Evolutionary conservation across 768 basidiomycete species (phyloP), one percentile per base, ranked within the genome.

Genomic region (Boletus tomentosulus): DNA sequence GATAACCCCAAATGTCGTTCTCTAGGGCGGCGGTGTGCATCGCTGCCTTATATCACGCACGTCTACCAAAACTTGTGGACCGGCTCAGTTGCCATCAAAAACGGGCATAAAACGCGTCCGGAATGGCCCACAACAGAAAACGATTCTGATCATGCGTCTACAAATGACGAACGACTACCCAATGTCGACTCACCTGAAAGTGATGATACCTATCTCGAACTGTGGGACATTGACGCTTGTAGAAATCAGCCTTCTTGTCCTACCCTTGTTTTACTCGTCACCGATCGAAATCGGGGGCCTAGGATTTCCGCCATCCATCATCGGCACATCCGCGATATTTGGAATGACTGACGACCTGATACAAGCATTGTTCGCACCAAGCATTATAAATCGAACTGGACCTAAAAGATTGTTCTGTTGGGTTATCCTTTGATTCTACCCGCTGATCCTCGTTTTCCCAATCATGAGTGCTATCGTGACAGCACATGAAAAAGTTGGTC

Each of bases 191-290:
- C 56, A 76, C 25, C 7, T 64, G 35, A 62, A 34, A 22, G 71
- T 83, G 50, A 51, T 76, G 45, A 61, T 80, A 41, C 68, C 76
- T 25, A 62, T 78, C 30, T 49, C 59, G 42, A 79, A 76, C 55
- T 79, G 78, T 58, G 69, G 66, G 38, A 57, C 63, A 6, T 65
- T 80, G 12, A 68, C 69, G 3, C 71, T 82, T 16, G 57, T 77
- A 8, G 75, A 79, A 31, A 73, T 77, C 27, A 60, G 70, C 8
- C 53, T 73, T 46, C 39, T 59, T 28, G 73, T 71, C 13, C 68
- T 83, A 0, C 80, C 82, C 2, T 62, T 81, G 34, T 75, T 80
- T 59, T 73, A 71, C 44, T 67, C 76, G 28, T 74, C 75, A 4
- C 74, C 80, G 0, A 62, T 74, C 22, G 63, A 62, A 27, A 62